These are phyloP conservation scores for Skeletonema potamos DNA, from an alignment of 108 stramenopile genomes.

Conservation along the genomic window DNA sequence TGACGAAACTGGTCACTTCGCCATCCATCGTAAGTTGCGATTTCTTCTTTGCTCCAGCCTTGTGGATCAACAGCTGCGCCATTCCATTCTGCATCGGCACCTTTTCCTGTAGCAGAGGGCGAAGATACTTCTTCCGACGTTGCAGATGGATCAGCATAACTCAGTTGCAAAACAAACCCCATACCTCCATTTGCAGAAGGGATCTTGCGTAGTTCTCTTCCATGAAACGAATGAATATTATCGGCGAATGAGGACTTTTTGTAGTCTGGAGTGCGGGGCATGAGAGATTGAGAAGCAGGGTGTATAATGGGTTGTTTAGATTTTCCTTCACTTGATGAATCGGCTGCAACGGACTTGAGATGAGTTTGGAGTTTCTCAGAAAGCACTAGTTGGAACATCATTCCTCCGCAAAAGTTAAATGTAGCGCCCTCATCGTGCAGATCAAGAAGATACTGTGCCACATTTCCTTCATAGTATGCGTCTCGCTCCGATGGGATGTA, in stretches of 20 bases:
- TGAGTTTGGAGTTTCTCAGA: slow-evolving; percentile 55
- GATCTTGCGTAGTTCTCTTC: slow-evolving; percentile 74
- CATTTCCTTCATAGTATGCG: slow-evolving; percentile 40
- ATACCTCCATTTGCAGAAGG: slow-evolving; percentile 70
- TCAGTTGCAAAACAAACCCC: slow-evolving; percentile 76
- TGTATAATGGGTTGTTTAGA: slow-evolving; percentile 40
- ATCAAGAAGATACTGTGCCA: slow-evolving; percentile 77
- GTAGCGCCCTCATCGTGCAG: slow-evolving; percentile 62
- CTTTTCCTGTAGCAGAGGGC: background rate
- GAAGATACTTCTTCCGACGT: background rate
- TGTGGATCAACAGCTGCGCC: slow-evolving; percentile 59
- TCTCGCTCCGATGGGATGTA: slow-evolving; percentile 42
- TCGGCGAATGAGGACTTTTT: slow-evolving; percentile 54
- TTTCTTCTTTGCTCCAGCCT: slow-evolving; percentile 69
- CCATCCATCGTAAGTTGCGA: slow-evolving; percentile 81
- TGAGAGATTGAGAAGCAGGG: slow-evolving; percentile 43
- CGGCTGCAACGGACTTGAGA: slow-evolving; percentile 35
- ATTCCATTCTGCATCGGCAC: slow-evolving; percentile 26
- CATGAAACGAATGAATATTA: slow-evolving; percentile 66
- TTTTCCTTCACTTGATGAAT: background rate
- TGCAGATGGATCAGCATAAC: slow-evolving; percentile 40
- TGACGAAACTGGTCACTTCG: slow-evolving; percentile 62
- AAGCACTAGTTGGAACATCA: slow-evolving; percentile 79
- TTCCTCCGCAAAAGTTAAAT: slow-evolving; percentile 81
- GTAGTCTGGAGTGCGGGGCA: slow-evolving; percentile 59